Evolutionary conservation across 306 rosid genomes (phyloP), one percentile per base, ranked within the genome.

Genomic region (Canavalia gladiata): DNA sequence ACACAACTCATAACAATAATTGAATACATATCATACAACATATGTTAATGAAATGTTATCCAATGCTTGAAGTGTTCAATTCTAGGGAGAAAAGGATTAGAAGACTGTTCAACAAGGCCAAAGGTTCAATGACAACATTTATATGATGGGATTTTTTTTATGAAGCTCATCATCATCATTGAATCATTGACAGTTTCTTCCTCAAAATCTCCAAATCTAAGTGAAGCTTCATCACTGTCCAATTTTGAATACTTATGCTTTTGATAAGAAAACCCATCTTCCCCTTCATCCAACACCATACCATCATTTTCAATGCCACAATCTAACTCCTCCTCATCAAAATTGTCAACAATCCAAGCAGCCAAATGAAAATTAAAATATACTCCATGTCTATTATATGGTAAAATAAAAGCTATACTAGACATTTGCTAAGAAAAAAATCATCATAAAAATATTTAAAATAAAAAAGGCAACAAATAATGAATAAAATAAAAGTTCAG

Each of bases 151-250:
- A 18, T 62, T 57, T 68, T 56, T 34, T 39, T 62, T 49, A 64
- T 18, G 66, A 63, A 80, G 80, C 98, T 85, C 86, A 95, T 98
- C 98, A 92, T 86, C 97, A 91, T 90, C 84, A 93, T 89, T n/a
- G 97, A 87, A 86, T 93, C 97, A 67, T 67, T 76, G 80, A 93
- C 97, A 39, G 90, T 89, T 87, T 95, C 97, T 52, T 85, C 94
- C 33, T 93, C 99, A 45, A 90, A 86, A 83, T 93, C 95, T 81
- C 81, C 91, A 11, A 86, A 76, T 78, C 87, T 85, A 52, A 90
- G 57, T 47, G 98, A 93, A 66, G 82, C 87, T 77, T 73, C 88
- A 80, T 95, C 94, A 13, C 91, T 97, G 69, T 91, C 92, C 35
- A 81, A 68, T 72, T 90, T 92, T 1, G 80, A 72, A 74, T 86